Conservation (phyloP, 352 stramenopile genomes). For the Pythium sp. region DNA sequence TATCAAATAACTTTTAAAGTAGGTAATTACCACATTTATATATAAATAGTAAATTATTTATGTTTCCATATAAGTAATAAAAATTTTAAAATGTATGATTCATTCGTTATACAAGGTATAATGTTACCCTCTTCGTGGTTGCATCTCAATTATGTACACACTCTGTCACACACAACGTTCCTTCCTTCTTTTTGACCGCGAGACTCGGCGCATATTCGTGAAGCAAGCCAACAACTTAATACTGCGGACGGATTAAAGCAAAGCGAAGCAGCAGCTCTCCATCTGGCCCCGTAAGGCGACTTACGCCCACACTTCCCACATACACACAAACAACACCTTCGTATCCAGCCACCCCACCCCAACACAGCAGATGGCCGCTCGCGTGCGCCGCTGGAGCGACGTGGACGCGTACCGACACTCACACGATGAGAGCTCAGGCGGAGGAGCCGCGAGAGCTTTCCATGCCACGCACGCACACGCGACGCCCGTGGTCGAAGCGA, state of each 20-base stretch:
- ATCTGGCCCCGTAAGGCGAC: no score
- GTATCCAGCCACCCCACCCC: background rate
- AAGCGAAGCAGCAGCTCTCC: no score
- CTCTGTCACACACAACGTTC: background rate
- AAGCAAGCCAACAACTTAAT: background rate
- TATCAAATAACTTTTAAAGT: background rate
- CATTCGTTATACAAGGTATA: background rate
- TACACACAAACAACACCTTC: background rate
- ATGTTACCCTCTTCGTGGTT: background rate
- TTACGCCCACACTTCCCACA: background rate
- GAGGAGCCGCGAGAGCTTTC: constrained; percentile 6
- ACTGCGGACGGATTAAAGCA: background rate
- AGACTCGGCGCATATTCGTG: background rate
- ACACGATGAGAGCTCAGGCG: background rate
- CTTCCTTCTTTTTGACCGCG: background rate
- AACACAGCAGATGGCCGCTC: constrained; percentile 22
- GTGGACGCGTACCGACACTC: constrained; percentile 41
- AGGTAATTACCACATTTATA: background rate
- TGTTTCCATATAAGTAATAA: background rate
- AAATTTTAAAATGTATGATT: background rate
- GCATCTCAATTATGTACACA: background rate
- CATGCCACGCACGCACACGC: constrained; percentile 11
- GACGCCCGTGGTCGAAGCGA: constrained; percentile 19
- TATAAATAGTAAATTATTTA: accelerated
- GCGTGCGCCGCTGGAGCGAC: constrained; percentile 74